phyloP scores from a whole-genome alignment of 2,329 filamentous ascomycete species.

The Uncinocarpus reesii region DNA sequence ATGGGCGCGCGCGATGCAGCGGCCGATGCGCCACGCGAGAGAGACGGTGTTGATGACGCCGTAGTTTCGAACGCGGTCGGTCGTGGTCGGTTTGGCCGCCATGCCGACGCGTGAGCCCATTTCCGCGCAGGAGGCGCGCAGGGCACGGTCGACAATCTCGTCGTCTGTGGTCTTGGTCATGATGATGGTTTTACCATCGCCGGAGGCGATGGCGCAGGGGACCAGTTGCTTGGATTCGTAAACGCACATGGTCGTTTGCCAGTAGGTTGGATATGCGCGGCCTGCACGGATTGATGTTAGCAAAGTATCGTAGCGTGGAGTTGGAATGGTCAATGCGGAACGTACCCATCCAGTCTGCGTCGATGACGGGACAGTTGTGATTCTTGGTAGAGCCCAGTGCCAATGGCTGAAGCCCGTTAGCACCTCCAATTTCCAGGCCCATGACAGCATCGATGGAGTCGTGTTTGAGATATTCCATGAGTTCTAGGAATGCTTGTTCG shows the following conservation, averaged over 20 bases:
- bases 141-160: constrained; percentile 35
- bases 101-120: constrained; percentile 36
- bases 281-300: constrained; percentile 22
- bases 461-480: constrained; percentile 44
- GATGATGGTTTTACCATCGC: constrained; percentile 37
- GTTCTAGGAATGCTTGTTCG: constrained; percentile 35
- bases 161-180: constrained; percentile 36
- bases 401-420: constrained; percentile 52
- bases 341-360: constrained; percentile 38
- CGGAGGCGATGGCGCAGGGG: constrained; percentile 39
- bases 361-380: constrained; percentile 40
- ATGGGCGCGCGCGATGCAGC: constrained; percentile 46
- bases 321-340: constrained; percentile 18
- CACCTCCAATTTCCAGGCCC: constrained; percentile 56
- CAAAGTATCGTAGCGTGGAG: background rate
- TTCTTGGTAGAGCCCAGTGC: constrained; percentile 46
- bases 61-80: constrained; percentile 28
- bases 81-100: constrained; percentile 33
- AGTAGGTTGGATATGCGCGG: constrained; percentile 38
- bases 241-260: constrained; percentile 39
- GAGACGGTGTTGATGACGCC: constrained; percentile 36
- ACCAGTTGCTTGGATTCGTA: constrained; percentile 33
- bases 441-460: constrained; percentile 47
- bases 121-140: constrained; percentile 34
- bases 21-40: constrained; percentile 46